A percentile compares a stretch with the other conserved stretches of the same genome.
Conservation (phyloP, 371 early-diverging fungal species). For the Syncephalastrum sp. region DNA sequence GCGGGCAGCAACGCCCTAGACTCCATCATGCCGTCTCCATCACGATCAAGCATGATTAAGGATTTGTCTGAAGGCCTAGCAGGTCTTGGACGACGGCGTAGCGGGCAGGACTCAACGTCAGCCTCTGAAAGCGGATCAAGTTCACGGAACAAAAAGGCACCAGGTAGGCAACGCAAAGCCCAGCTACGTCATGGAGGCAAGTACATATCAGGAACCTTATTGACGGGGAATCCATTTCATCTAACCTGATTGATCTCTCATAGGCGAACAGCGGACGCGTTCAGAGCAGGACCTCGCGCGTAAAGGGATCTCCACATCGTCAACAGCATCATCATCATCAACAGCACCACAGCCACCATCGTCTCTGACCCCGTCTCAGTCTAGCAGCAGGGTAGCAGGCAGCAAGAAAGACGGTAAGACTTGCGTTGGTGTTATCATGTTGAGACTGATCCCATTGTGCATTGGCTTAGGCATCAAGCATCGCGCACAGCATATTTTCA, state of each 20-base stretch:
- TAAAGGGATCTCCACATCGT: background rate
- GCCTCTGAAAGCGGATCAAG: constrained; percentile 6
- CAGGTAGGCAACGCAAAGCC: constrained; percentile 6
- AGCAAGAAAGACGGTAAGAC: constrained; percentile 12
- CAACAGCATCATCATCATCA: constrained; percentile 5
- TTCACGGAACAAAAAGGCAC: constrained; percentile 1
- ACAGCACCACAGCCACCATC: constrained; percentile 5
- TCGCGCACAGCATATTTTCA: constrained; percentile 27
- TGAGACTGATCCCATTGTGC: background rate
- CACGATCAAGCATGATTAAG: constrained; percentile 35
- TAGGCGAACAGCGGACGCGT: constrained; percentile 23
- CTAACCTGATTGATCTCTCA: constrained; percentile 5
- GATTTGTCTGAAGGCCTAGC: constrained; percentile 30
- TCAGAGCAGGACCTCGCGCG: constrained; percentile 42
- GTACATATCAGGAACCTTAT: background rate
- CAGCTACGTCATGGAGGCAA: background rate
- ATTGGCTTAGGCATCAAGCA: constrained; percentile 16
- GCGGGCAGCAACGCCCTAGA: constrained; percentile 10
- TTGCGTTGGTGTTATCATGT: background rate
- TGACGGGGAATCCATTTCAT: constrained; percentile 7
- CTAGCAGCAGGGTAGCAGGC: background rate
- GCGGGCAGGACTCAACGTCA: constrained; percentile 17
- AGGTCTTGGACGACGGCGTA: constrained; percentile 27
- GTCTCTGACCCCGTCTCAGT: constrained; percentile 5
- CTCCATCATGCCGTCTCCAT: constrained; percentile 16